phyloP scores from a whole-genome alignment of 140 eudicot genomes.

The Cichorium intybus region DNA sequence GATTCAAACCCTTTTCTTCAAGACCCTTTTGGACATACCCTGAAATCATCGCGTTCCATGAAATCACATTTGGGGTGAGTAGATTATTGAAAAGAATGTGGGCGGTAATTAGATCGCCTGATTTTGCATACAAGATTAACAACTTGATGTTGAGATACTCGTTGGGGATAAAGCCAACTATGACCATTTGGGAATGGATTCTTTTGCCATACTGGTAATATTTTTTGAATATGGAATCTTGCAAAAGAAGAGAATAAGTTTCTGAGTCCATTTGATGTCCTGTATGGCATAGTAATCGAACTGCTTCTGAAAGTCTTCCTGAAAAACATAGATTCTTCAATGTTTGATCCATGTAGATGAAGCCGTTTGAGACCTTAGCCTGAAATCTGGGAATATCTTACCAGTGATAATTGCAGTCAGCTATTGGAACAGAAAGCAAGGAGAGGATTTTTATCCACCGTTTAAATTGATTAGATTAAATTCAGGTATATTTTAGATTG shows the following conservation, averaged over 20 bases:
- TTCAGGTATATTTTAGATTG: background rate
- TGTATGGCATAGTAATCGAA: slow-evolving; percentile 57
- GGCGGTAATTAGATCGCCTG: slow-evolving; percentile 72
- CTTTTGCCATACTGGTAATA: slow-evolving; percentile 52
- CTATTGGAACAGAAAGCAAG: slow-evolving; percentile 20
- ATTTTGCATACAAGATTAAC: slow-evolving; percentile 80
- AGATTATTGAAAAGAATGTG: slow-evolving; percentile 49
- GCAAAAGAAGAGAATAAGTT: slow-evolving; percentile 83
- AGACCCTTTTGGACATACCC: slow-evolving; percentile 89
- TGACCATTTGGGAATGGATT: slow-evolving; percentile 80
- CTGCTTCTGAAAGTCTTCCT: slow-evolving; percentile 78
- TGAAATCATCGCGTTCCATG: slow-evolving; percentile 91
- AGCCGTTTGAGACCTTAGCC: slow-evolving; percentile 38
- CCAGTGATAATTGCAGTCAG: slow-evolving; percentile 45
- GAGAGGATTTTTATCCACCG: background rate
- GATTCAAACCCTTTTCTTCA: slow-evolving; percentile 64
- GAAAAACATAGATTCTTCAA: slow-evolving; percentile 69
- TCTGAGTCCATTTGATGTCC: slow-evolving; percentile 46
- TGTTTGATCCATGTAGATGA: slow-evolving; percentile 48
- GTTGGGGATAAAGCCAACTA: slow-evolving; percentile 61
- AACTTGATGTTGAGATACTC: slow-evolving; percentile 67
- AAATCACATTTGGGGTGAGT: slow-evolving; percentile 44
- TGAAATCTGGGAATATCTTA: slow-evolving; percentile 78
- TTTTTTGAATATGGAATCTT: slow-evolving; percentile 81
- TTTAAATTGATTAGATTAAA: background rate